Evolutionary conservation across 2,329 filamentous ascomycete genomes (phyloP), one percentile per base, ranked within the genome.

Genomic region (Sclerotinia glacialis): DNA sequence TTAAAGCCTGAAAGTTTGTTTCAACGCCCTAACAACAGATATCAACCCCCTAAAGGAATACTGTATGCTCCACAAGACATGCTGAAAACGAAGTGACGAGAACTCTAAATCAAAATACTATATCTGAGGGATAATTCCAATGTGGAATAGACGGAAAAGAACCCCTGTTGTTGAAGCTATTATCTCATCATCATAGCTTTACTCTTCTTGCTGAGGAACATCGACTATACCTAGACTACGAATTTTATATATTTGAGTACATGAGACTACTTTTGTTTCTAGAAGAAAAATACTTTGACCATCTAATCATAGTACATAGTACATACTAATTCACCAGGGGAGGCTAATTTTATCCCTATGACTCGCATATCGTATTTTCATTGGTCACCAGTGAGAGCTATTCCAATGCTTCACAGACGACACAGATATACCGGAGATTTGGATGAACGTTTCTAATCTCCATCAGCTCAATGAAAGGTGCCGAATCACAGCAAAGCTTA

Each of bases 191-290:
- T 60, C 28, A 47, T 31, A 37, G 42, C 28, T 34, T 49, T n/a
- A 11, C 46, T 37, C 7, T 5, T 47, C 23, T 47, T 59, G 26
- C 28, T 34, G 26, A 52, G 49, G 31, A 46, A 46, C 44, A 46
- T 40, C 14, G 1, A 40, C 12, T 16, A 40, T 40, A 40, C 14
- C 37, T 3, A 4, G 37, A 14, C 37, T 40, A 40, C 14, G 37
- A 54, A 8, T 31, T 21, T 37, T 31, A n/a, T 37, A 40, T n/a
- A 47, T 60, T 60, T 21, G 12, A 60, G 56, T 37, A 7, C 12
- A 37, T 47, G 28, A 60, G 28, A 49, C 56, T 37, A 46, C 4
- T 28, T n/a, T 59, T 46, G 40, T 59, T 59, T 59, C 55, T 31
- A 44, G 40, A 46, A 46, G 40, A 46, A 46, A 46, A 31, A 44